Evolutionary conservation across 2,329 filamentous ascomycete species (phyloP), one percentile per base, ranked within the genome.

Genomic region (Rutstroemia sp.): DNA sequence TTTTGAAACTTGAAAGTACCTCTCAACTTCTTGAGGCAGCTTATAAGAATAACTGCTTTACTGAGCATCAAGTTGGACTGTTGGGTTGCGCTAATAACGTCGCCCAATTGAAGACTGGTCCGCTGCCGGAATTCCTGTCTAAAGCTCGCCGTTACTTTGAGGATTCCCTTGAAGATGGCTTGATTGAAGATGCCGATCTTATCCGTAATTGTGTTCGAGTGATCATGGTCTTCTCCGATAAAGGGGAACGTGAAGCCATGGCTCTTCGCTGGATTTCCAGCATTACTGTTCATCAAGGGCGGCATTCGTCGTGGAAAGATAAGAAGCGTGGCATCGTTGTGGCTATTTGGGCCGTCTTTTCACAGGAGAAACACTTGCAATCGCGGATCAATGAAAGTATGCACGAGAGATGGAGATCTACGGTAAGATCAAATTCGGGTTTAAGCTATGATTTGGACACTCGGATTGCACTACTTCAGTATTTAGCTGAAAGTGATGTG

Each of bases 401-500:
- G 12, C 64, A 75, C 16, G 69, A 73, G 48, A 73, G 81, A n/a
- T 86, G 83, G 83, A 34, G 17, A 1, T 25, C 19, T 4, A 55
- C 53, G 9, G 2, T 16, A 4, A 64, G 65, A 1, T 69, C 67
- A 14, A 78, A 81, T 51, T 21, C 40, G 21, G 9, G 40, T 23
- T 19, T 21, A 5, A 14, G 17, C 36, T 65, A 61, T 2, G 69
- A 77, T 21, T 72, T 83, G 16, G 79, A 83, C 10, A 79, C 76
- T 3, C 73, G 77, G 17, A 76, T 78, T 3, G 73, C 80, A 2
- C 78, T 86, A 25, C 70, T 86, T 12, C 76, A 79, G 57, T 80
- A 78, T 50, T 69, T 86, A 27, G 70, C 75, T 1, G 72, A 72
- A 36, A 78, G 76, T 56, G 71, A 71, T 5, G 67, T 79, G 4